phyloP scores from a whole-genome alignment of 2,329 filamentous ascomycete species.

The Ophiocordyceps camponoti-rufipedis region DNA sequence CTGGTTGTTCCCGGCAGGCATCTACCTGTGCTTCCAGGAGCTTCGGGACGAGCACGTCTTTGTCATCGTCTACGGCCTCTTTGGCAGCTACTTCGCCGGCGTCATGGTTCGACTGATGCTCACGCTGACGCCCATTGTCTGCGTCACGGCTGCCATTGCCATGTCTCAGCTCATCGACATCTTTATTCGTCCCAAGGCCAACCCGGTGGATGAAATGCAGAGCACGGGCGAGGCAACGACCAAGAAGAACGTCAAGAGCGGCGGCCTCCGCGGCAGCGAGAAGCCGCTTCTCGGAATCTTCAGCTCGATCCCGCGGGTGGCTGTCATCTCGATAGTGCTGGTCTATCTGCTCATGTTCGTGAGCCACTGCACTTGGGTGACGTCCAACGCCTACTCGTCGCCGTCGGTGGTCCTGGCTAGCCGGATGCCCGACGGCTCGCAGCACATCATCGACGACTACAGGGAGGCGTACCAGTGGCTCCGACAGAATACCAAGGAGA shows the following conservation, averaged over 20 bases:
- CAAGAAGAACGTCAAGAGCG: slow-evolving; percentile 35
- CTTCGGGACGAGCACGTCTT: slow-evolving; percentile 95
- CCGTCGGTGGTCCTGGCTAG: slow-evolving; percentile 93
- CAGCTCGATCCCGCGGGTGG: slow-evolving; percentile 56
- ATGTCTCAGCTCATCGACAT: slow-evolving; percentile 77
- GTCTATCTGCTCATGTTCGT: slow-evolving; percentile 86
- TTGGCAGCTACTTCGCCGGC: slow-evolving; percentile 94
- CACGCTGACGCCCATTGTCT: slow-evolving; percentile 89
- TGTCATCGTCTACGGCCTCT: slow-evolving; percentile 88
- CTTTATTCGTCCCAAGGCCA: slow-evolving; percentile 53
- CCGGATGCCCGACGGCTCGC: slow-evolving; percentile 77
- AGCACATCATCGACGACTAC: slow-evolving; percentile 98
- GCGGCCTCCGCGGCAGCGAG: slow-evolving; percentile 48
- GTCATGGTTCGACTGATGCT: slow-evolving; percentile 99
- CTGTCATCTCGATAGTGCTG: slow-evolving; percentile 55
- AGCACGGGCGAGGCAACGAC: slow-evolving; percentile 29
- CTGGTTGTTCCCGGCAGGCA: slow-evolving; percentile 96
- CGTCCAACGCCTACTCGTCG: slow-evolving; percentile 95
- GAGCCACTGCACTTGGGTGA: slow-evolving; percentile 97
- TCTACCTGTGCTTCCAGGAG: slow-evolving; percentile 93
- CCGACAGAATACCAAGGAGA: slow-evolving; percentile 83
- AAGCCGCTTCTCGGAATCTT: slow-evolving; percentile 72
- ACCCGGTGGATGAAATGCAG: slow-evolving; percentile 29
- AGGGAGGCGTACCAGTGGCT: slow-evolving; percentile 99
- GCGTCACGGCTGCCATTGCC: slow-evolving; percentile 79